Percentiles rank a stretch among this genome's conserved stretches.
Evolutionary conservation across 495 filamentous ascomycete species (phyloP).

Genomic region (Astrocystis sublimbata): DNA sequence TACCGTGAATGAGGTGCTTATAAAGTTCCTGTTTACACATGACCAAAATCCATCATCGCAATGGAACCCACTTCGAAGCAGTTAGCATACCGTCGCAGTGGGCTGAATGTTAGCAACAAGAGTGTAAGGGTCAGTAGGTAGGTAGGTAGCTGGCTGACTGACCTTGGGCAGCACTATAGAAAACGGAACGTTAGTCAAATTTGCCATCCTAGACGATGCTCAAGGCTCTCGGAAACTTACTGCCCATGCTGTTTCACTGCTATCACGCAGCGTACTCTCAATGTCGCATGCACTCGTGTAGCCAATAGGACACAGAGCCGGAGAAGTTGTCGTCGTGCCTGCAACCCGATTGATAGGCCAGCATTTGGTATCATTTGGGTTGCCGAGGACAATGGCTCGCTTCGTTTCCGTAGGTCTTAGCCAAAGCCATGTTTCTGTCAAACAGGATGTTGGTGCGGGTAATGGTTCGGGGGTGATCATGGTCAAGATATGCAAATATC

Average conservation of each 20-base stretch:
- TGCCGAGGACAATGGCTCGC: conserved; percentile 15
- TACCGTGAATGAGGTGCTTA: conserved; percentile 9
- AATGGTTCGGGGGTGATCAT: conserved; percentile 15
- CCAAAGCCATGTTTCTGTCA: conserved; percentile 19
- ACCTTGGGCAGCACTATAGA: conserved; percentile 26
- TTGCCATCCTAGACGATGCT: too few species aligned
- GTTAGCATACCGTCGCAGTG: neutral
- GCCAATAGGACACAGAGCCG: conserved; percentile 20
- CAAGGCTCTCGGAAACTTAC: too few species aligned
- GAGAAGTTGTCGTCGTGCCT: conserved; percentile 21
- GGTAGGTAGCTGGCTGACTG: neutral
- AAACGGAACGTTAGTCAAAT: too few species aligned
- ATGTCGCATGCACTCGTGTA: conserved; percentile 23
- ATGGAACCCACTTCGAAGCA: conserved; percentile 1
- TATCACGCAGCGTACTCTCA: neutral
- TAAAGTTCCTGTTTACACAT: conserved; percentile 12
- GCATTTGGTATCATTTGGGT: conserved; percentile 18
- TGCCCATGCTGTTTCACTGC: conserved; percentile 23
- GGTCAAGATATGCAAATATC: too few species aligned
- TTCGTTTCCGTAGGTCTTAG: too few species aligned
- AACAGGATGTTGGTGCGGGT: conserved; percentile 17
- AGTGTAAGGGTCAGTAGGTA: too few species aligned
- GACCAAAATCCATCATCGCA: conserved; percentile 18
- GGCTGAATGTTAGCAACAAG: neutral
- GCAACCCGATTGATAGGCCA: conserved; percentile 13